phyloP scores from a whole-genome alignment of 441 rosid species.

The Corymbia citriodora region DNA sequence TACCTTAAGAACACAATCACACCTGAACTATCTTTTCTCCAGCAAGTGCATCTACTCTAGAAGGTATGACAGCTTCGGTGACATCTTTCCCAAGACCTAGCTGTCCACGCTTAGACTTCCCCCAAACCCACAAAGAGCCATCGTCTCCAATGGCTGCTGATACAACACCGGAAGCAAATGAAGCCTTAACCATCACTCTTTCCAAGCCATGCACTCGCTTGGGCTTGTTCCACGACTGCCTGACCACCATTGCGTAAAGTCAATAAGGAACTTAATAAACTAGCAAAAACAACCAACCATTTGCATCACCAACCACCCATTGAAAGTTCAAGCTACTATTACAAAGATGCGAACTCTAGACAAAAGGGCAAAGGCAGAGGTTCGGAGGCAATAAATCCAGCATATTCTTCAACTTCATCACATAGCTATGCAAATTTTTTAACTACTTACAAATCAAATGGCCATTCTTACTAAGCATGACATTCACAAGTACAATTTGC shows the following conservation, averaged over 20 bases:
- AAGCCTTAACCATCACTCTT: slow-evolving; percentile 38
- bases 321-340: not conserved
- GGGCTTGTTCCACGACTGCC: slow-evolving; percentile 56
- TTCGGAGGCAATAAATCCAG: not conserved
- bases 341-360: not conserved
- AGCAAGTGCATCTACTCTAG: slow-evolving; percentile 56
- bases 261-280: not conserved
- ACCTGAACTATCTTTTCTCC: slow-evolving; percentile 76
- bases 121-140: slow-evolving; percentile 96
- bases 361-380: not conserved
- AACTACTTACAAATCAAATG: not conserved
- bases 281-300: not conserved
- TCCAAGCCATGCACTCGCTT: slow-evolving; percentile 64
- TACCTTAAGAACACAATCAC: slow-evolving; percentile 20
- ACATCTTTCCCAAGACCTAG: slow-evolving; percentile 82
- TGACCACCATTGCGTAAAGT: slow-evolving; percentile 9
- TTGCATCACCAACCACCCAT: not conserved
- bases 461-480: not conserved
- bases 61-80: slow-evolving; percentile 53
- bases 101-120: slow-evolving; percentile 92
- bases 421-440: not conserved
- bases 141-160: slow-evolving; percentile 75
- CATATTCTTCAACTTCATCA: not conserved
- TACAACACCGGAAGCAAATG: slow-evolving; percentile 87
- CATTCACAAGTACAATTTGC: not conserved